Evolutionary conservation across 345 rosid species (phyloP).

Genomic region (Hirschfeldia incana): DNA sequence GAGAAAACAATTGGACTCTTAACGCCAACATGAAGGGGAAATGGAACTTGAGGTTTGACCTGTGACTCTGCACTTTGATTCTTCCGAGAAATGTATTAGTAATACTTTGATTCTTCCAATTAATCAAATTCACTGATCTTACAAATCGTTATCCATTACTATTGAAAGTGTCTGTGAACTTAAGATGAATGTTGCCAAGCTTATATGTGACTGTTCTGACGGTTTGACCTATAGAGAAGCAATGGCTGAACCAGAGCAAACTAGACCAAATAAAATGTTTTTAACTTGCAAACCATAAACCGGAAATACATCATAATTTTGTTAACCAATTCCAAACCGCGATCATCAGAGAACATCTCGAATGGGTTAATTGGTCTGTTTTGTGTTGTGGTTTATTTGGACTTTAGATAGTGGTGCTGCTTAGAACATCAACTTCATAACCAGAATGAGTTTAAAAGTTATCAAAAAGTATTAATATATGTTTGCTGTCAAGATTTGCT

Average conservation of each 20-base stretch:
- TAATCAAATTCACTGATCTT: conserved; percentile 24
- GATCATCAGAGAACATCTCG: conserved; percentile 1
- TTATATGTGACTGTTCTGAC: background rate
- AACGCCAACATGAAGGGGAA: conserved; percentile 74
- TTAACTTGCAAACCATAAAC: background rate
- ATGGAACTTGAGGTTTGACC: conserved; percentile 80
- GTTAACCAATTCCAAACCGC: background rate
- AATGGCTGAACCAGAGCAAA: background rate
- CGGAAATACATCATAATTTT: background rate
- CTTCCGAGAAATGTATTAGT: conserved; percentile 26
- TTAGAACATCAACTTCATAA: conserved; percentile 27
- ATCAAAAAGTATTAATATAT: conserved; percentile 10
- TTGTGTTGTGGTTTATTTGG: background rate
- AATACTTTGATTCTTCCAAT: background rate
- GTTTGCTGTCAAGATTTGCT: conserved; percentile 25
- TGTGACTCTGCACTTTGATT: conserved; percentile 44
- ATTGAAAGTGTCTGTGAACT: background rate
- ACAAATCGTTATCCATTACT: background rate
- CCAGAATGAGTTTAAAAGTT: background rate
- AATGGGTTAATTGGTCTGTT: background rate
- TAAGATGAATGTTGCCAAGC: background rate
- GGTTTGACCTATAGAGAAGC: background rate
- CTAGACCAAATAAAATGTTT: background rate
- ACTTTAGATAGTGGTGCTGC: conserved; percentile 5
- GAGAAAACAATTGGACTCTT: conserved; percentile 91